These are phyloP conservation scores for Geranium incanum DNA, from an alignment of 441 rosid genomes.

Conservation along the genomic window DNA sequence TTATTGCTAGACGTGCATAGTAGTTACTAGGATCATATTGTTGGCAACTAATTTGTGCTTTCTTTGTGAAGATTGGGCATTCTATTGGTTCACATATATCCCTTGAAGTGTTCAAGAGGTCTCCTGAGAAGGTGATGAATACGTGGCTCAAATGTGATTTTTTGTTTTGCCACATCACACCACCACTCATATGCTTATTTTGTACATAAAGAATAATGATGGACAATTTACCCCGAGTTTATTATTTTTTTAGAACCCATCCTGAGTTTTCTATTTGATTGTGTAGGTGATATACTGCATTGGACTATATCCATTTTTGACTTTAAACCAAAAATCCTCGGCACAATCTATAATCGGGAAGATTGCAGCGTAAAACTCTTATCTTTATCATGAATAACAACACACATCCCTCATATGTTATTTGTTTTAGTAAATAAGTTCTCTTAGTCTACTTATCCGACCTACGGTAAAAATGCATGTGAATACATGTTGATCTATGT, in stretches of 20 bases:
- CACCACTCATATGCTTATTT: conserved; percentile 14
- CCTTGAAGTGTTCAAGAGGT: conserved; percentile 47
- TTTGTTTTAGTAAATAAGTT: conserved; percentile 4
- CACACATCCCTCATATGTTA: not conserved
- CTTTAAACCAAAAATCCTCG: conserved; percentile 47
- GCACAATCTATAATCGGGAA: conserved; percentile 45
- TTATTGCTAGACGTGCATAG: not conserved
- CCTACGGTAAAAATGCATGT: no score
- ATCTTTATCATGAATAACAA: conserved; percentile 9
- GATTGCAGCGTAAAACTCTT: conserved; percentile 44
- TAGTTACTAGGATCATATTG: not conserved
- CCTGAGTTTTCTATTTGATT: conserved; percentile 19
- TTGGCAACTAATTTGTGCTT: conserved; percentile 17
- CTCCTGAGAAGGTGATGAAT: conserved; percentile 44
- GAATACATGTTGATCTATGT: no score
- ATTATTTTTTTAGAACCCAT: not conserved
- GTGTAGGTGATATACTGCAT: conserved; percentile 45
- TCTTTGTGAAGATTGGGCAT: conserved; percentile 60
- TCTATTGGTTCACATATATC: conserved; percentile 76
- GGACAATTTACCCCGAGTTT: no score
- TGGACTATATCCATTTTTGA: conserved; percentile 75
- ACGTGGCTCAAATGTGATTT: conserved; percentile 8
- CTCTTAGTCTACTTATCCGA: no score
- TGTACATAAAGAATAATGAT: no score
- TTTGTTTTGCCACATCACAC: conserved; percentile 7